Evolutionary conservation across 352 stramenopile genomes (phyloP), one percentile per base, ranked within the genome.

Genomic region (Phytophthora pseudosyringae): DNA sequence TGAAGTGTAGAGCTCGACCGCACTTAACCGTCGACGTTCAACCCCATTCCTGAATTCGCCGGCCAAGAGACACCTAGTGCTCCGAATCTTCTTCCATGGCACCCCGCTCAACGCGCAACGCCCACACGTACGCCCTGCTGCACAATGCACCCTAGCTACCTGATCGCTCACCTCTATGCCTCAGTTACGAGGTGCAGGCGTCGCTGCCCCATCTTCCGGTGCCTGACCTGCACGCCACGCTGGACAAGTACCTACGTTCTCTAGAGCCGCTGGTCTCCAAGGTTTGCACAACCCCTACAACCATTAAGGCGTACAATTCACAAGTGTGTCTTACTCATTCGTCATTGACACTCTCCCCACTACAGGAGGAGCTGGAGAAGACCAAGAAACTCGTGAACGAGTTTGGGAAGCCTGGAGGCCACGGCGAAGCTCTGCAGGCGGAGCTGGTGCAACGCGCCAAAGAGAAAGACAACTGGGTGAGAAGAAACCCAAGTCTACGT

Each of bases 231-330:
- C 69, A 91, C 31, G 79, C 95, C 33, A 98, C 93, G 32, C 67
- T 97, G n/a, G 45, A 76, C 36, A 87, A 87, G 33, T 97, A 98
- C 59, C 59, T 93, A 39, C 63, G 63, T n/a, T 83, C 81, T n/a
- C 54, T 98, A 11, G 80, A 72, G 67, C 88, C 71, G 7, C 78
- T 87, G 49, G 49, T 87, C 9, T 78, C 78, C n/a, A 61, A 72
- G 71, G 76, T 80, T 41, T 53, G 26, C 26, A 51, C 69, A 12
- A 55, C 18, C 7, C 87, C 54, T 80, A 88, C 39, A 62, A 63
- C 11, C n/a, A 72, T 25, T 69, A 64, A 13, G 38, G 35, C 31
- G 15, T 9, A 13, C 35, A 25, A 25, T 35, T 12, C 11, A 35
- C 11, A 25, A 25, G n/a, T 26, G 18, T 15, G 21, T 32, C n/a